Evolutionary conservation across 805 yeast genomes (phyloP), one percentile per base, ranked within the genome.

Genomic region (Wickerhamomyces pijperi): DNA sequence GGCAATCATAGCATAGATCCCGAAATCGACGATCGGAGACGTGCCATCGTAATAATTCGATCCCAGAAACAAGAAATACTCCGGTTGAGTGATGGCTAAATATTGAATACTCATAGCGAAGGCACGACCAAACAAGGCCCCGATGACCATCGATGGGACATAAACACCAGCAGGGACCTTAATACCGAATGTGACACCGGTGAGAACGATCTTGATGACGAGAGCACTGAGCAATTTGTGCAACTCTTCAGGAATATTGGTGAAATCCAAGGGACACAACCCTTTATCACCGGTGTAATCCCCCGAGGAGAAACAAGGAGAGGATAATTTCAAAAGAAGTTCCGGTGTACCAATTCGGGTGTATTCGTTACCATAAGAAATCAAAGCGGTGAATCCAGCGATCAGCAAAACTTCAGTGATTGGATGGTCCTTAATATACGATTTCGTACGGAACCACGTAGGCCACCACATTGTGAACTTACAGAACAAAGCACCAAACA

Each of bases 61-160:
- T 9, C n/a, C 13, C 14, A 12, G 9, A 29, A 42, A 34, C 18
- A 38, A 21, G 7, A 40, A 34, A 21, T 48, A 39, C 14, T 37
- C 39, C 5, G 64, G 63, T 25, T 47, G 40, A 5, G 37, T 38
- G 36, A 54, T 40, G 19, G 60, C 64, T 5, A 61, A 32, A 53
- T 63, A 64, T 39, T 71, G 68, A 15, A 72, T 48, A 4, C 51
- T 28, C 54, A 69, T 61, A 1, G 74, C 74, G 41, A 72, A 59
- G 2, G 68, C 47, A 11, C 79, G 50, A 2, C 81, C 81, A 56
- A 71, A 74, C 21, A 76, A 54, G 2, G 81, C 79, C 0, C 82
- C 82, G 18, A 70, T 62, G 1, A 72, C 76, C 82, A 76, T 75
- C 1, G 78, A 68, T 5, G 82, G 82, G 2, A 76, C 76, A 44